Conservation (phyloP, 2,329 filamentous ascomycete species). For the Purpureocillium lavendulum region DNA sequence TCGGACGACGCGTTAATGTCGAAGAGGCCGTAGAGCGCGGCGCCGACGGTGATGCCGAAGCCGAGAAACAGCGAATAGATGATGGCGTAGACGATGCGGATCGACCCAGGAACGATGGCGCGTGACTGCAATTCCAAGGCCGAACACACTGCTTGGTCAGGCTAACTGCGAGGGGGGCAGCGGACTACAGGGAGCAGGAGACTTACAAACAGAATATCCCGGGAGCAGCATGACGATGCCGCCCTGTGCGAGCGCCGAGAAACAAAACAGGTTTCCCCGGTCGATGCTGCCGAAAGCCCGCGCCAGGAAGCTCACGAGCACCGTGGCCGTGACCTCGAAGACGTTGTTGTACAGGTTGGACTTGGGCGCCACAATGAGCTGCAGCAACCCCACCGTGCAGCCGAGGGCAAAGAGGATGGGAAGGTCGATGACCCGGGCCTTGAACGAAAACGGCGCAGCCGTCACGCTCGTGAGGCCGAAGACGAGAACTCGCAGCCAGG, state of each 20-base stretch:
- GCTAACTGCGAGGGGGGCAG: neutral
- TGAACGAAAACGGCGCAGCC: conserved; percentile 69
- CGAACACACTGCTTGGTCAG: conserved; percentile 24
- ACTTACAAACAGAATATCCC: conserved; percentile 51
- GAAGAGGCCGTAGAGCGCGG: conserved; percentile 54
- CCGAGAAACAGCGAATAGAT: conserved; percentile 67
- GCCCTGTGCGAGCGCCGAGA: conserved; percentile 56
- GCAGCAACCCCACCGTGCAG: conserved; percentile 59
- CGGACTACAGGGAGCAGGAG: neutral
- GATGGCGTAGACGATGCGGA: conserved; percentile 67
- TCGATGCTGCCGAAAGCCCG: conserved; percentile 54
- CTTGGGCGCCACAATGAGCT: conserved; percentile 59
- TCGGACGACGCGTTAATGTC: conserved; percentile 42
- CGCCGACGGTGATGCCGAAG: conserved; percentile 63
- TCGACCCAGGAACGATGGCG: conserved; percentile 61
- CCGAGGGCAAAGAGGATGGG: conserved; percentile 65
- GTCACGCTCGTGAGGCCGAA: conserved; percentile 66
- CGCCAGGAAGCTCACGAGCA: conserved; percentile 54
- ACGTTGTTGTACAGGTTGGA: conserved; percentile 62
- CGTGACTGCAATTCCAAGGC: conserved; percentile 60
- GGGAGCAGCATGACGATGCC: conserved; percentile 59
- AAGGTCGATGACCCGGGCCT: conserved; percentile 62
- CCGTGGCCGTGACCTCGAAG: conserved; percentile 54
- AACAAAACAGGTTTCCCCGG: conserved; percentile 47
- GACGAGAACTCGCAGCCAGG: conserved; percentile 47